phyloP scores from a whole-genome alignment of 1,139 yeast genomes.

The Wickerhamomyces sp. region DNA sequence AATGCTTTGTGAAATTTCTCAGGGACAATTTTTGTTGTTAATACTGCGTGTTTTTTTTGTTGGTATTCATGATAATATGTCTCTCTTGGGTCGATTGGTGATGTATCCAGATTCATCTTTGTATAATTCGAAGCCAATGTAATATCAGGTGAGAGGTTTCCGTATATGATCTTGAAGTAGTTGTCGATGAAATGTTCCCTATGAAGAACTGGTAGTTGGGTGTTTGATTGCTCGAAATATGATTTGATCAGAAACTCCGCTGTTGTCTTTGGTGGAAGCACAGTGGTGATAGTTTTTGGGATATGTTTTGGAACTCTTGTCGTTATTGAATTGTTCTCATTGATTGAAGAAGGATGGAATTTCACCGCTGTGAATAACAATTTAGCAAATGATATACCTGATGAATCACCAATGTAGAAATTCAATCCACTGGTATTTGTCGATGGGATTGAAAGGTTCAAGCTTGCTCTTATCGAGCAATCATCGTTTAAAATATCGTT shows the following conservation, averaged over 20 bases:
- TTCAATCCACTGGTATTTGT: constrained; percentile 19
- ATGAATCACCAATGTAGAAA: constrained; percentile 44
- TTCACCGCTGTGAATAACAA: constrained; percentile 73
- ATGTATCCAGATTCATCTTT: constrained; percentile 34
- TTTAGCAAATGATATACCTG: constrained; percentile 69
- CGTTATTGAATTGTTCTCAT: constrained; percentile 24
- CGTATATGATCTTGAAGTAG: constrained; percentile 76
- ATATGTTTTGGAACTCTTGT: constrained; percentile 22
- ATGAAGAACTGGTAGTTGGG: constrained; percentile 79
- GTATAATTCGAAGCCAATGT: constrained; percentile 62
- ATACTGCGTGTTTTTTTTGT: constrained; percentile 1
- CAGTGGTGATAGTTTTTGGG: constrained; percentile 18
- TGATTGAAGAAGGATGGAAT: constrained; percentile 35
- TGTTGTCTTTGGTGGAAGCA: constrained; percentile 62
- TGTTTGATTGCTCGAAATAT: constrained; percentile 73
- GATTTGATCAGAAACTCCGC: constrained; percentile 65
- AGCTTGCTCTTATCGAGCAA: constrained; percentile 17
- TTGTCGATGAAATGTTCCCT: constrained; percentile 65
- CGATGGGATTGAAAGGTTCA: constrained; percentile 18
- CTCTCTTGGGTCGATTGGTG: constrained; percentile 26
- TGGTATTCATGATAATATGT: constrained; percentile 39
- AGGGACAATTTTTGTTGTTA: constrained; percentile 34
- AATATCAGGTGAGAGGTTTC: constrained; percentile 48
- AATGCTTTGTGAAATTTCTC: constrained; percentile 37
- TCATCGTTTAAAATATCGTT: constrained; percentile 8